Evolutionary conservation across 306 rosid genomes (phyloP).

Genomic region (Argentina anserina): DNA sequence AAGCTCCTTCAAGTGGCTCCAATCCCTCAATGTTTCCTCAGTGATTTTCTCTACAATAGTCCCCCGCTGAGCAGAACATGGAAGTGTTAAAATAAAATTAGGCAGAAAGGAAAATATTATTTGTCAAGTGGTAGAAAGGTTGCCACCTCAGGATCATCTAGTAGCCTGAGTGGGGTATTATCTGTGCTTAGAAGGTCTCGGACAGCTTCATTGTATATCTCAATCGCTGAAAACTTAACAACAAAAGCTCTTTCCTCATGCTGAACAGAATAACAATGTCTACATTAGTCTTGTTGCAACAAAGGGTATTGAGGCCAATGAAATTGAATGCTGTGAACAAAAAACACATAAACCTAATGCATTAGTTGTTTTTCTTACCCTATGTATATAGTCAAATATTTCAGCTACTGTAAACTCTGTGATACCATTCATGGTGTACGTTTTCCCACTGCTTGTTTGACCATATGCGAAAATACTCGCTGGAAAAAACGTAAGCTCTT

Average conservation of each 20-base stretch:
- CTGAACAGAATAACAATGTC: slow-evolving; percentile 36
- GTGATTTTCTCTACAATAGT: slow-evolving; percentile 85
- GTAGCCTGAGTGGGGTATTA: slow-evolving; percentile 76
- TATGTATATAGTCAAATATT: slow-evolving; percentile 76
- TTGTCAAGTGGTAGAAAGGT: background rate
- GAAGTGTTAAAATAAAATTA: slow-evolving; percentile 26
- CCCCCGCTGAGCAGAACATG: slow-evolving; percentile 60
- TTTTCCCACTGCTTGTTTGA: slow-evolving; percentile 99
- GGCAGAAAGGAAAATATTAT: slow-evolving; percentile 5
- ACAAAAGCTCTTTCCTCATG: slow-evolving; percentile 95
- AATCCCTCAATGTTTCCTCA: slow-evolving; percentile 76
- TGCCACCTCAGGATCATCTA: slow-evolving; percentile 96
- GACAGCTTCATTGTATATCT: slow-evolving; percentile 95
- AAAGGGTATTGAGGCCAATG: background rate
- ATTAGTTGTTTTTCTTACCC: slow-evolving; percentile 41
- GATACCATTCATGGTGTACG: slow-evolving; percentile 97
- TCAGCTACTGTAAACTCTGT: slow-evolving; percentile 85
- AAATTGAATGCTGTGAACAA: slow-evolving; percentile 9
- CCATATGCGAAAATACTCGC: slow-evolving; percentile 98
- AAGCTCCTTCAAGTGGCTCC: slow-evolving; percentile 86
- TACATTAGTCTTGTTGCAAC: background rate
- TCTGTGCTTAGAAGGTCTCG: slow-evolving; percentile 93
- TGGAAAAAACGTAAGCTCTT: slow-evolving; percentile 33
- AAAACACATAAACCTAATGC: slow-evolving; percentile 7
- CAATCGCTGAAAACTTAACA: slow-evolving; percentile 90